Percentiles rank a stretch among this genome's conserved stretches.
phyloP scores from a whole-genome alignment of 176 grass and related monocot genomes.

The Carex myosuroides region DNA sequence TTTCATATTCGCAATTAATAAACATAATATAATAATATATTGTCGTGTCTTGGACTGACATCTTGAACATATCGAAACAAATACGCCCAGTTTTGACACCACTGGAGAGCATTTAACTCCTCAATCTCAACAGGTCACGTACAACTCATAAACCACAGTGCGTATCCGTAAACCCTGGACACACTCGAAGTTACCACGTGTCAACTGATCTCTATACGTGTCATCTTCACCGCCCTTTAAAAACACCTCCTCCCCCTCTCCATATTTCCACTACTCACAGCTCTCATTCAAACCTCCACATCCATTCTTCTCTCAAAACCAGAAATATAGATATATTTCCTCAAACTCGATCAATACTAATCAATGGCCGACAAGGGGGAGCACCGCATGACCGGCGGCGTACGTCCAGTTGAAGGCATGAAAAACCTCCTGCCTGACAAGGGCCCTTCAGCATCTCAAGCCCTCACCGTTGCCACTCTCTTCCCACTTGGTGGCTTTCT shows the following conservation, averaged over 20 bases:
- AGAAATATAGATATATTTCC: not conserved
- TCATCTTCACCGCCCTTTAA: slow-evolving; percentile 42
- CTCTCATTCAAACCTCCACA: not conserved
- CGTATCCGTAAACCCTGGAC: not conserved
- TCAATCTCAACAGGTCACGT: not conserved
- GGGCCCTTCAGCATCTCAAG: slow-evolving; percentile 63
- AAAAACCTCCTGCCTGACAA: slow-evolving; percentile 57
- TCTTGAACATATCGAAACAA: not conserved
- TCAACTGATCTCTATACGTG: slow-evolving; percentile 37
- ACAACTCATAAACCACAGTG: not conserved
- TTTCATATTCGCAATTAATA: not conserved
- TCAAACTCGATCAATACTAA: not conserved
- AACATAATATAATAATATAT: not conserved
- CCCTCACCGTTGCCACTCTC: slow-evolving; percentile 72
- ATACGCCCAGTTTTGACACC: not conserved
- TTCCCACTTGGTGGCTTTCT: slow-evolving; percentile 72
- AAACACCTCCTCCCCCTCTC: slow-evolving; percentile 15
- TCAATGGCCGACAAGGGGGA: slow-evolving; percentile 42
- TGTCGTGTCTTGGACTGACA: not conserved
- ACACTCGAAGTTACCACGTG: slow-evolving; percentile 41
- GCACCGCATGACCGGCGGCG: slow-evolving; percentile 12
- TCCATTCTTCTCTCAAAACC: not conserved
- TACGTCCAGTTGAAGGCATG: slow-evolving; percentile 21
- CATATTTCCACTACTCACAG: not conserved
- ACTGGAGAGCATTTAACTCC: not conserved